Base-by-base conservation (phyloP, 169 alveolate species). In the Cryptosporidium parvum region DNA sequence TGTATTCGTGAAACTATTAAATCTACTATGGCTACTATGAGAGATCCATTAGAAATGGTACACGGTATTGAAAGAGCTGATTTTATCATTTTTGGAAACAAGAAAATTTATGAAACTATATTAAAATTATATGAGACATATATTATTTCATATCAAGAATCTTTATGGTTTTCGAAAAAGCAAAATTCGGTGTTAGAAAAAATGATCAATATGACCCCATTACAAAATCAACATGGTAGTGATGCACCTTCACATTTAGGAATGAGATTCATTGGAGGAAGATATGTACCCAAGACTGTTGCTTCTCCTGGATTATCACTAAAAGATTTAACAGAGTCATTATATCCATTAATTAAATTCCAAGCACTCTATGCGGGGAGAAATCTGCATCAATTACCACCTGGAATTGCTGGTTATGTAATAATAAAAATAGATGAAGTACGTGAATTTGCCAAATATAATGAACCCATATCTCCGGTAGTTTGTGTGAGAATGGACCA, bases 31-130 rank as follows among this genome's bases (percentile, higher is more conserved):
- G 73, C 89, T 31, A 80, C 75, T n/a, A 80, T 80, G 89, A 80
- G 80, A 42, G 75, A 80, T 45, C 89, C 89, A 61, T 59, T 80
- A 45, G 69, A 80, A 62, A 80, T 80, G 89, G 75, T 80, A 3
- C 89, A 80, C n/a, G 89, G 89, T 21, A 80, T 80, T 44, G 89
- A 80, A 80, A 80, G 89, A 48, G 89, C 89, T n/a, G 89, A 80
- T 53, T 80, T 80, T 62, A 80, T 80, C 2, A 80, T 80, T 3
- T 80, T 80, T 61, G 89, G 89, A 48, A 65, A 80, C 39, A 80
- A 80, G 44, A 80, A 62, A 35, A 80, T 62, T n/a, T 80, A 80
- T 31, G 75, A 80, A 44, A 80, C 72, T 61, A 80, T 80, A 44
- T 31, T 62, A 12, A 80, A 65, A 48, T 67, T 80, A 44, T 80